Evolutionary conservation across 345 rosid genomes (phyloP).

Genomic region (Linum usitatissimum): DNA sequence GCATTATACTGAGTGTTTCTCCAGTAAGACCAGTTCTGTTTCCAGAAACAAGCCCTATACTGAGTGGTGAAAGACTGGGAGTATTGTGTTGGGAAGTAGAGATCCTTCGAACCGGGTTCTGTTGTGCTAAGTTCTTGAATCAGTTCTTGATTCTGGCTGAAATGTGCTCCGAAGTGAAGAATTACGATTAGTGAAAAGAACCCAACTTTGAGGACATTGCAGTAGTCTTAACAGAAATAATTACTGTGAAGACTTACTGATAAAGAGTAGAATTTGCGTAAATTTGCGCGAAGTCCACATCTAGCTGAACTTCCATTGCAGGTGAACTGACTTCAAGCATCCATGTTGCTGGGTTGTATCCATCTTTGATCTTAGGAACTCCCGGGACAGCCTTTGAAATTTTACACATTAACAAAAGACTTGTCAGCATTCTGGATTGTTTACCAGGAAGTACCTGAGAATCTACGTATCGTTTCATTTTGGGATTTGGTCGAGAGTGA

Average conservation of each 20-base stretch:
- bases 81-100: constrained; percentile 18
- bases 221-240: background rate
- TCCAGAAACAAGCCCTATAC: constrained; percentile 23
- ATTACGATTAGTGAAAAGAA: background rate
- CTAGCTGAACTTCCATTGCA: constrained; percentile 52
- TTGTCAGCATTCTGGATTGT: background rate
- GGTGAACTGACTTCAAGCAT: constrained; percentile 72
- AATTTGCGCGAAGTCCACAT: constrained; percentile 60
- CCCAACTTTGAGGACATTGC: background rate
- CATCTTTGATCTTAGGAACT: constrained; percentile 55
- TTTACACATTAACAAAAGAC: background rate
- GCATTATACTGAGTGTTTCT: constrained; percentile 24
- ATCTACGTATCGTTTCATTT: too few relatives aligned
- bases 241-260: constrained; percentile 37
- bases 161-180: background rate
- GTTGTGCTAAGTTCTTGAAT: constrained; percentile 21
- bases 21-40: constrained; percentile 24
- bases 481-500: too few relatives aligned
- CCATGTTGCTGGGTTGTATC: constrained; percentile 92
- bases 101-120: constrained; percentile 16
- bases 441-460: too few relatives aligned
- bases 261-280: constrained; percentile 54
- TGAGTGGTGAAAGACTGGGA: constrained; percentile 16
- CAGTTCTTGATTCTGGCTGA: constrained; percentile 22
- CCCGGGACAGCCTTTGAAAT: constrained; percentile 51